phyloP scores from a whole-genome alignment of 345 rosid species.

The Cardiospermum halicacabum region DNA sequence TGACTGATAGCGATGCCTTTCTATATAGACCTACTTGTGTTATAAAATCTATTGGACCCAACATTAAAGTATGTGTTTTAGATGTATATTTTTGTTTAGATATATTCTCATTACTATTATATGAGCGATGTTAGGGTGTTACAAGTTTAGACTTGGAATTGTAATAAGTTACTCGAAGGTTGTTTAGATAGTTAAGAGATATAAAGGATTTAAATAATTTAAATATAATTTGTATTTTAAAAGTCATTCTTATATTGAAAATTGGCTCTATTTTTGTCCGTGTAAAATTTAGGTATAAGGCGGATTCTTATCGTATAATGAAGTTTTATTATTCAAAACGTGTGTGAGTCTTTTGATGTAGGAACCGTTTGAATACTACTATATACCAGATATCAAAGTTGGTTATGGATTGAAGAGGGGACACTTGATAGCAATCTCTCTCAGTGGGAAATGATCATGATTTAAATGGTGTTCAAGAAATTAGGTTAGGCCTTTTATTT shows the following conservation, averaged over 20 bases:
- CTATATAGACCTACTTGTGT: constrained; percentile 85
- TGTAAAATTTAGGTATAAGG: too few relatives aligned
- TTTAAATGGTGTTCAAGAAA: constrained; percentile 68
- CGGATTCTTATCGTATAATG: too few relatives aligned
- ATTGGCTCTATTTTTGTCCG: too few relatives aligned
- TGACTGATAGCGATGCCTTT: constrained; percentile 91
- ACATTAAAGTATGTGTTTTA: constrained; percentile 48
- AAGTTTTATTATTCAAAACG: neutral
- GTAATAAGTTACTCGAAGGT: neutral
- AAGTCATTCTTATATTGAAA: too few relatives aligned
- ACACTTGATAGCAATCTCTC: constrained; percentile 80
- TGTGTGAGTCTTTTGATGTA: constrained; percentile 36
- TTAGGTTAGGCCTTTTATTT: constrained; percentile 69
- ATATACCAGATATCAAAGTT: constrained; percentile 71
- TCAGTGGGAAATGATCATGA: constrained; percentile 86
- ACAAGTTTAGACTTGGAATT: neutral
- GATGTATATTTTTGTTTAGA: neutral
- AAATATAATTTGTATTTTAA: too few relatives aligned
- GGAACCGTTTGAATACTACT: constrained; percentile 94
- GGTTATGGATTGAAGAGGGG: constrained; percentile 78
- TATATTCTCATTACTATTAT: neutral
- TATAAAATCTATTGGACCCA: constrained; percentile 67
- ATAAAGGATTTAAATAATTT: neutral
- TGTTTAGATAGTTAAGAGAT: neutral
- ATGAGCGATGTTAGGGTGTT: neutral